Conservation (phyloP, 2,329 filamentous ascomycete genomes). For the Fonsecaea monophora region DNA sequence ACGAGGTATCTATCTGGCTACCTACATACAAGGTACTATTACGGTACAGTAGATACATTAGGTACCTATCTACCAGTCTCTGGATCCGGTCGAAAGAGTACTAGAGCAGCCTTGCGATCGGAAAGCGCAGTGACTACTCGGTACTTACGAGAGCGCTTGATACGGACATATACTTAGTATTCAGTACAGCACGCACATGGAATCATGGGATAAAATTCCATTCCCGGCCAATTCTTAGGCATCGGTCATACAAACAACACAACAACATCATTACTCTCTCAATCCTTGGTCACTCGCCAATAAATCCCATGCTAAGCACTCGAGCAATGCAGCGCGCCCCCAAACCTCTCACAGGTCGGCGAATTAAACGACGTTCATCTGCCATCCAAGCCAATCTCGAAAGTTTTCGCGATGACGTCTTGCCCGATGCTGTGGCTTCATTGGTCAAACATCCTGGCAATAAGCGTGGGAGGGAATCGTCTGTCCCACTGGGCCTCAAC, state of each 20-base stretch:
- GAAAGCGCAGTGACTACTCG: background rate
- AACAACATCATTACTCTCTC: too few species aligned
- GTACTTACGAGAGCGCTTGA: too few species aligned
- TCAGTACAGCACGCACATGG: too few species aligned
- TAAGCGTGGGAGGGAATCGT: slow-evolving; percentile 3
- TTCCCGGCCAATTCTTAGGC: too few species aligned
- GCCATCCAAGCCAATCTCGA: background rate
- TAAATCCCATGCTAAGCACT: background rate
- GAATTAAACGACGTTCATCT: slow-evolving; percentile 9
- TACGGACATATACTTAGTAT: too few species aligned
- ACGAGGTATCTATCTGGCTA: too few species aligned
- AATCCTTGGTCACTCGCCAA: background rate
- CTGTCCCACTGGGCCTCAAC: slow-evolving; percentile 14
- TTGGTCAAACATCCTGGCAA: slow-evolving; percentile 7
- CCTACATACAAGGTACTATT: too few species aligned
- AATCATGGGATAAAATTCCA: too few species aligned
- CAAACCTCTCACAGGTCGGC: background rate
- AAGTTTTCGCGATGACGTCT: slow-evolving; percentile 21
- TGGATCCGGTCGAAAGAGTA: background rate
- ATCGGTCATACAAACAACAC: too few species aligned
- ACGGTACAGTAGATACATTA: too few species aligned
- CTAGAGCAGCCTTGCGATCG: slow-evolving; percentile 15
- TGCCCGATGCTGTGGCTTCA: background rate
- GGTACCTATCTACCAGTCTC: too few species aligned
- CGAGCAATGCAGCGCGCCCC: too few species aligned